Conservation (phyloP, 768 basidiomycete species). For the Russula virescens region DNA sequence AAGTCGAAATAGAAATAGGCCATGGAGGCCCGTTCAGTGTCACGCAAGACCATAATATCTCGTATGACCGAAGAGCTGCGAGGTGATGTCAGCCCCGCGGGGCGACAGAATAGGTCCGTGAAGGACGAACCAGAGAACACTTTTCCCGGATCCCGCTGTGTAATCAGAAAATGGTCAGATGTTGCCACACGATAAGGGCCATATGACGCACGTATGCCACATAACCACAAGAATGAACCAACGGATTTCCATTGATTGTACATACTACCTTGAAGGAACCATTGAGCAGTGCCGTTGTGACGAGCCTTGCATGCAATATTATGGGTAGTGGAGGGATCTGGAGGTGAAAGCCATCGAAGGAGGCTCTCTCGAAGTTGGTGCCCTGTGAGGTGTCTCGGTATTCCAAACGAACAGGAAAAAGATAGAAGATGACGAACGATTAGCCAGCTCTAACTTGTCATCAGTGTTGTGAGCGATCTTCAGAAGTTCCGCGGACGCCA, state of each 20-base stretch:
- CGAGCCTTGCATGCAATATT: not conserved
- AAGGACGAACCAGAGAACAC: not conserved
- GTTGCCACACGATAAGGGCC: no score
- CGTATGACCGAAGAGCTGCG: not conserved
- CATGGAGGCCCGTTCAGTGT: not conserved
- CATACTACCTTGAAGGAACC: not conserved
- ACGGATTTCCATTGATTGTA: conserved; percentile 1
- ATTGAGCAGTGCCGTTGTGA: not conserved
- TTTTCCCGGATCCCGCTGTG: conserved; percentile 7
- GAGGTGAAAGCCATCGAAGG: not conserved
- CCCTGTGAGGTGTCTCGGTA: not conserved
- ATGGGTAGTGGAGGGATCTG: not conserved
- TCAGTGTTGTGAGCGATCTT: not conserved
- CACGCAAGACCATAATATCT: not conserved
- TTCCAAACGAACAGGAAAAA: not conserved
- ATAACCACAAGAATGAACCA: conserved; percentile 1
- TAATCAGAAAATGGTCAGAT: not conserved
- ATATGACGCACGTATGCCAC: not conserved
- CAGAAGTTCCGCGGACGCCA: no score
- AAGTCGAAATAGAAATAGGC: conserved; percentile 4
- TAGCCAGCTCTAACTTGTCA: not conserved
- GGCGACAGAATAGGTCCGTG: not conserved
- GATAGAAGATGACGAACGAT: not conserved
- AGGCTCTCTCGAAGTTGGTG: not conserved
- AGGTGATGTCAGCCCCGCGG: not conserved